These are phyloP conservation scores for Magnusiomyces tetraspermus DNA, from an alignment of 1,139 yeast species.

Conservation along the genomic window DNA sequence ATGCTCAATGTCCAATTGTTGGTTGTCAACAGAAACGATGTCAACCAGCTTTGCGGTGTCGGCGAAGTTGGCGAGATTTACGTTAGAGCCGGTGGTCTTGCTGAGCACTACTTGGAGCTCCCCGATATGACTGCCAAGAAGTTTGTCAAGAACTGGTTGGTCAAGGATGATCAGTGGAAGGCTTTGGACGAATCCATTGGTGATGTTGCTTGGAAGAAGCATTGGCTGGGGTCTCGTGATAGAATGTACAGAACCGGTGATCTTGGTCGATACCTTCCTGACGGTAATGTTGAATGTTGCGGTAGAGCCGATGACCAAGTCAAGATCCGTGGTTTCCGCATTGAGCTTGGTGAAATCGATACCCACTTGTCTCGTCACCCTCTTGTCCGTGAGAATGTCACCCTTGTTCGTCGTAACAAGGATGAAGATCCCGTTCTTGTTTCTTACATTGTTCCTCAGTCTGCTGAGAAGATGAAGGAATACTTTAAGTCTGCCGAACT, in stretches of 20 bases:
- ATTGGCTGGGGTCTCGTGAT: constrained; percentile 92
- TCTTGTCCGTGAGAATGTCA: constrained; percentile 80
- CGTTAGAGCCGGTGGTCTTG: constrained; percentile 95
- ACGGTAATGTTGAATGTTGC: constrained; percentile 95
- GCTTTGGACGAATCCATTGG: constrained; percentile 40
- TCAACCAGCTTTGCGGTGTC: constrained; percentile 87
- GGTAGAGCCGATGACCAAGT: constrained; percentile 99
- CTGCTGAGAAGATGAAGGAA: constrained; percentile 37
- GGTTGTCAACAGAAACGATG: constrained; percentile 84
- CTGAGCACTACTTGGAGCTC: constrained; percentile 88
- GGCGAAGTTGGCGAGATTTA: constrained; percentile 98
- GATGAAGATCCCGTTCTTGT: constrained; percentile 87
- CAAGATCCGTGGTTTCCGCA: constrained; percentile 95
- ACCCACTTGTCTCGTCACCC: constrained; percentile 93
- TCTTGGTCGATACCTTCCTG: constrained; percentile 90
- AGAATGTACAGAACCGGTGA: constrained; percentile 96
- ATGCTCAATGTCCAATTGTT: constrained; percentile 90
- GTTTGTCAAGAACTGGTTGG: constrained; percentile 86
- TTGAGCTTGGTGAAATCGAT: constrained; percentile 95
- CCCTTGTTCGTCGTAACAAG: constrained; percentile 86
- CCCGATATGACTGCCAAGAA: constrained; percentile 84
- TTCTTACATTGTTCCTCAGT: constrained; percentile 84
- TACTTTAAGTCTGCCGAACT: constrained; percentile 35
- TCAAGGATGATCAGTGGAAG: constrained; percentile 50
- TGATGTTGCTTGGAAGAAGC: constrained; percentile 62